A percentile compares a stretch with the other conserved stretches of the same genome.
Evolutionary conservation across 2,329 filamentous ascomycete genomes (phyloP).

Genomic region (Penicillium sp.): DNA sequence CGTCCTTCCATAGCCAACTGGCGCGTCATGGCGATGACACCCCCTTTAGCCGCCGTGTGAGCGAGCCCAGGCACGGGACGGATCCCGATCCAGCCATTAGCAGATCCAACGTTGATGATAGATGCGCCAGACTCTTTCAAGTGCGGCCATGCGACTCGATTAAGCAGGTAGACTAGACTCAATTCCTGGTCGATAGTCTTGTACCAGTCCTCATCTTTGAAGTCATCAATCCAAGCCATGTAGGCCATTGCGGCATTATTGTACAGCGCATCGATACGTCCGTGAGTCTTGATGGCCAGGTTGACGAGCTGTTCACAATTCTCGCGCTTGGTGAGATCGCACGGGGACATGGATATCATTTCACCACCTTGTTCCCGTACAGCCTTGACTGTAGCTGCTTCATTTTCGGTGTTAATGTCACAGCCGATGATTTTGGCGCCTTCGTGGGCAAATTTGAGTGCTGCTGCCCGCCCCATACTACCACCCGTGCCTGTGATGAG

Average conservation of each 20-base stretch:
- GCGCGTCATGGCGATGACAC: slow-evolving; percentile 7
- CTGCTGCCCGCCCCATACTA: slow-evolving; percentile 6
- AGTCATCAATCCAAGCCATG: slow-evolving; percentile 2
- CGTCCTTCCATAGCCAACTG: slow-evolving; percentile 7
- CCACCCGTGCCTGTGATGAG: slow-evolving; percentile 4
- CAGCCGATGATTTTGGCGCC: not conserved
- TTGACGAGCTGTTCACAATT: not conserved
- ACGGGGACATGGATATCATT: not conserved
- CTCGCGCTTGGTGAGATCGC: slow-evolving; percentile 1
- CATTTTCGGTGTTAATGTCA: not conserved
- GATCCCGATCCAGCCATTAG: not conserved
- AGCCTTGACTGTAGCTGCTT: not conserved
- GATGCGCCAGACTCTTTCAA: slow-evolving; percentile 1
- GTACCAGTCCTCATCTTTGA: slow-evolving; percentile 2
- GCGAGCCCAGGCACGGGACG: not conserved
- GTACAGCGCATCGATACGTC: slow-evolving; percentile 1
- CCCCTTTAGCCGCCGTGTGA: slow-evolving; percentile 5
- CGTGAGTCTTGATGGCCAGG: not conserved
- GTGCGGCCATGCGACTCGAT: not conserved
- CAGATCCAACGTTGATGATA: slow-evolving; percentile 2
- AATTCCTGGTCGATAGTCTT: slow-evolving; percentile 4
- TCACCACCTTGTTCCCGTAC: not conserved
- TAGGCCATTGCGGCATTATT: not conserved
- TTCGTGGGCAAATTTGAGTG: slow-evolving; percentile 3
- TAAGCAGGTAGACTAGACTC: not conserved